Evolutionary conservation across 75 land plant genomes (phyloP).

Genomic region (Isoetes taiwanensis): DNA sequence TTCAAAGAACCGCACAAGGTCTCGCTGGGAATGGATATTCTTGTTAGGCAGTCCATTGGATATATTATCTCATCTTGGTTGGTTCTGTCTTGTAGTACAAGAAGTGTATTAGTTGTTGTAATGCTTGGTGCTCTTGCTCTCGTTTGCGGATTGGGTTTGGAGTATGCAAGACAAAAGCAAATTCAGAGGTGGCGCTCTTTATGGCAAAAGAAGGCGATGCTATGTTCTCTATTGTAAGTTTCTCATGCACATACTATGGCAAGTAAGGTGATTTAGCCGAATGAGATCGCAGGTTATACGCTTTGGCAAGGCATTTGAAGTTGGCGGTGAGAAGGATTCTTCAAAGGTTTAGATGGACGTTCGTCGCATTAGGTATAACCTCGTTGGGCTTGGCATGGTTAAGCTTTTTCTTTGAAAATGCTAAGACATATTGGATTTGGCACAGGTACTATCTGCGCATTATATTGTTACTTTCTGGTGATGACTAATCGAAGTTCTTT

Average conservation of each 20-base stretch:
- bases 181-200: background rate
- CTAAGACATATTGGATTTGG: constrained; percentile 56
- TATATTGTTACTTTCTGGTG: background rate
- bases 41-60: background rate
- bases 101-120: constrained; percentile 42
- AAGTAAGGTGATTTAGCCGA: background rate
- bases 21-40: background rate
- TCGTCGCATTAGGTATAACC: constrained; percentile 29
- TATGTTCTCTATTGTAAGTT: constrained; percentile 4
- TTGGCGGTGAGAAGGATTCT: constrained; percentile 27
- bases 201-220: background rate
- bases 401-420: constrained; percentile 40
- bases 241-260: constrained; percentile 17
- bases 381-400: constrained; percentile 32
- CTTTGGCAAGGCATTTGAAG: background rate
- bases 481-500: constrained; percentile 1
- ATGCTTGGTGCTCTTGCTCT: constrained; percentile 44
- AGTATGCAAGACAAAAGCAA: constrained; percentile 26
- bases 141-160: constrained; percentile 53
- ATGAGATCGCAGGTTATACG: background rate
- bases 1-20: constrained; percentile 69
- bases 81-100: constrained; percentile 30
- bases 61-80: background rate
- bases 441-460: constrained; percentile 33
- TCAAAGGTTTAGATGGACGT: constrained; percentile 43